Base-by-base conservation (phyloP, 2,329 filamentous ascomycete genomes). In the Colletotrichum cereale region DNA sequence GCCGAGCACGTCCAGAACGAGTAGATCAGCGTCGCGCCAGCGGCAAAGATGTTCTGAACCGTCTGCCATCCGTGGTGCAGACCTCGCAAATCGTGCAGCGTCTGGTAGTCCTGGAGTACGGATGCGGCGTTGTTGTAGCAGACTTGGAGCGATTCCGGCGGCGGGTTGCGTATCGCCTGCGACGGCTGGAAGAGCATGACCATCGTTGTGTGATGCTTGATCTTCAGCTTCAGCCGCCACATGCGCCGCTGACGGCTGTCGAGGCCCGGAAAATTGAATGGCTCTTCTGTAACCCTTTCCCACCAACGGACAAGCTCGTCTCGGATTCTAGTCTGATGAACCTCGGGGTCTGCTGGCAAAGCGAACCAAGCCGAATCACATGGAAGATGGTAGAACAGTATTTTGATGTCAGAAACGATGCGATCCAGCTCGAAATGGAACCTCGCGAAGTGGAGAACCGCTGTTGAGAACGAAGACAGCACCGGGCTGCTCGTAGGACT, bases 21-120 rank as follows among this genome's bases (percentile, higher is more conserved):
- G 69, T 82, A 83, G 2, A 83, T 78, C 8, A 83, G 76, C 0
- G 80, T 82, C 3, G 80, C 80, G 0, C 81, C 80, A 0, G 81
- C 78, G 0, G 80, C 76, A 58, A 82, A 83, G 8, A 83, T 79
- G 8, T 79, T 80, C 47, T 83, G 81, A 0, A 83, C 80, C 8
- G 79, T 79, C 18, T 80, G 74, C 81, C 81, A 83, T 72, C 74
- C 80, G 74, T 73, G 74, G 42, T 77, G 78, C 18, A 81, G 73
- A 12, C 75, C 74, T 6, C 80, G 77, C 7, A 77, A 57, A 47
- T 79, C 75, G 60, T 80, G 76, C 2, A 82, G 66, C 1, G 72
- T 52, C 50, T 81, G 77, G 44, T 82, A 82, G 2, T 78, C 76
- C 6, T 77, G 66, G 2, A 77, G 50, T 7, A 77, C 73, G 0